A percentile compares a stretch with the other conserved stretches of the same genome.
Conservation (phyloP, 148 eudicot species). For the Spergularia bocconei region DNA sequence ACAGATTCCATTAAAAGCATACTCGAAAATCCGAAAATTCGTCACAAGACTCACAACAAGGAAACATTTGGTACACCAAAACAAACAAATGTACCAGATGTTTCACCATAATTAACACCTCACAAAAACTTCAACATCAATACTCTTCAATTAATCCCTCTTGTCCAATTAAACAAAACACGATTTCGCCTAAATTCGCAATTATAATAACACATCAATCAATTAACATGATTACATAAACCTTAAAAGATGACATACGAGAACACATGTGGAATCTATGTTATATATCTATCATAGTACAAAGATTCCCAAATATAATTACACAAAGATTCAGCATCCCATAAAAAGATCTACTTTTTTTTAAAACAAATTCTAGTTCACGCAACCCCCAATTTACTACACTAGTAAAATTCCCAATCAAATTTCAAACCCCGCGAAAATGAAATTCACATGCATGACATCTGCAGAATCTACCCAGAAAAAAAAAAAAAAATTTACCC, state of each 20-base stretch:
- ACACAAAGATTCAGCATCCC: too few relatives aligned
- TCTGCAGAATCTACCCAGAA: too few relatives aligned
- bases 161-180: too few relatives aligned
- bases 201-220: not conserved
- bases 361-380: too few relatives aligned
- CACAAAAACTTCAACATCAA: not conserved
- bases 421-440: too few relatives aligned
- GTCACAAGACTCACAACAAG: not conserved
- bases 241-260: not conserved
- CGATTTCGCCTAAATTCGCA: too few relatives aligned
- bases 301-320: not conserved
- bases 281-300: not conserved
- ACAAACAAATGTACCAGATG: slow-evolving; percentile 6
- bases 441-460: too few relatives aligned
- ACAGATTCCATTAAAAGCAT: not conserved
- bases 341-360: too few relatives aligned
- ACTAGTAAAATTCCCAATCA: too few relatives aligned
- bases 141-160: not conserved
- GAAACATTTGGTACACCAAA: slow-evolving; percentile 17
- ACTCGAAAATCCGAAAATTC: not conserved
- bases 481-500: too few relatives aligned
- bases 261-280: slow-evolving; percentile 3
- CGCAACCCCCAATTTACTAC: too few relatives aligned
- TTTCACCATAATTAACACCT: not conserved
- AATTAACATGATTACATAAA: not conserved